Conservation (phyloP, 78 protist genomes). For the Dictyostelium brefeldianum region DNA sequence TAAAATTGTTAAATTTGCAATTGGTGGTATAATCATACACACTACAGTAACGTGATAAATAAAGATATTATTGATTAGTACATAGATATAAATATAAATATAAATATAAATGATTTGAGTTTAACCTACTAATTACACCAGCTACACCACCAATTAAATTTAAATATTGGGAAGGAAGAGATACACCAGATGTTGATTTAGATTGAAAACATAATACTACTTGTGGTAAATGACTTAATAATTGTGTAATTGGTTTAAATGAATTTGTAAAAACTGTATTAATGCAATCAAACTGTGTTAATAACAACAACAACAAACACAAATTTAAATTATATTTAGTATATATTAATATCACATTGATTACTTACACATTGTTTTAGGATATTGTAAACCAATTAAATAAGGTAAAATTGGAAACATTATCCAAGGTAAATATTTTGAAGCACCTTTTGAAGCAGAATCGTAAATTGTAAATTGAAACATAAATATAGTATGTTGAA, state of each 20-base stretch:
- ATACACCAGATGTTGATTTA: conserved; percentile 62
- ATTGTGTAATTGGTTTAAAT: conserved; percentile 73
- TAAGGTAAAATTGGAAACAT: conserved; percentile 53
- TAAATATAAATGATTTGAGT: neutral
- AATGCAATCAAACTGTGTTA: too few species aligned
- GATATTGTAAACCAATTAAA: conserved; percentile 48
- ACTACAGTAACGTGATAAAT: neutral
- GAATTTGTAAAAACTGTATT: conserved; percentile 54
- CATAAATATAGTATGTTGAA: conserved; percentile 69
- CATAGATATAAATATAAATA: neutral
- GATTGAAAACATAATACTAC: conserved; percentile 23
- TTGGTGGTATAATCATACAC: conserved; percentile 70
- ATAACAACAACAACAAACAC: too few species aligned
- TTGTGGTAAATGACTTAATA: conserved; percentile 71
- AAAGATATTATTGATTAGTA: neutral
- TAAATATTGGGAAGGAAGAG: conserved; percentile 70
- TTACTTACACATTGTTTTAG: conserved; percentile 63
- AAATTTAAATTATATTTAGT: too few species aligned
- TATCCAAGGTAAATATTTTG: conserved; percentile 50
- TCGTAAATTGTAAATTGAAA: conserved; percentile 53
- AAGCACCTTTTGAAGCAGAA: neutral
- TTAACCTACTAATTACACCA: conserved; percentile 55
- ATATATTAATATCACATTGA: too few species aligned
- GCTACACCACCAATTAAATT: conserved; percentile 70
- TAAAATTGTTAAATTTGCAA: conserved; percentile 47